A percentile compares a stretch with the other conserved stretches of the same genome.
Evolutionary conservation across 331 rosid genomes (phyloP).

Genomic region (Acacia concinna): DNA sequence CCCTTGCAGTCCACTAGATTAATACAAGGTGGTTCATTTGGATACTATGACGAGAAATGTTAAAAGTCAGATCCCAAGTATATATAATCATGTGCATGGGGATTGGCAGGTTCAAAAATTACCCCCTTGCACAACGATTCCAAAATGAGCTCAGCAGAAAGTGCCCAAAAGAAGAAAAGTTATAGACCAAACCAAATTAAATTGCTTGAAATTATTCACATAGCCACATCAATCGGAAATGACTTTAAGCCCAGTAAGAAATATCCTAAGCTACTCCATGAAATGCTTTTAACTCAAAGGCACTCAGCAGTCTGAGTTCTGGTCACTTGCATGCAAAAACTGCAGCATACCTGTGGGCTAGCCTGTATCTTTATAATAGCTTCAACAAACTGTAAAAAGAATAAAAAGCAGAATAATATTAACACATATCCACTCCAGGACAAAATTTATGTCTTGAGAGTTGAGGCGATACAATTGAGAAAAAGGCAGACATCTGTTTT

Average conservation of each 20-base stretch:
- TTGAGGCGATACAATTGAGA: background rate
- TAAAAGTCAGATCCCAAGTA: constrained; percentile 15
- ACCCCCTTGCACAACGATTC: background rate
- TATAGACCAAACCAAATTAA: background rate
- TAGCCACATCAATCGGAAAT: constrained; percentile 3
- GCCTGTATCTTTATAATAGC: constrained; percentile 55
- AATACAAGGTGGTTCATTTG: constrained; percentile 61
- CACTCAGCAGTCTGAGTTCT: background rate
- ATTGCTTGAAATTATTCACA: constrained; percentile 19
- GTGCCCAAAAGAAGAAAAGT: background rate
- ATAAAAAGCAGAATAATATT: background rate
- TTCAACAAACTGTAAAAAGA: constrained; percentile 64
- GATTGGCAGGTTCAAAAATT: background rate
- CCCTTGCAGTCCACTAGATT: constrained; percentile 66
- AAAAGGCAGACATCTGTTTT: background rate
- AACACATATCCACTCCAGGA: background rate
- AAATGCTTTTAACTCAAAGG: background rate
- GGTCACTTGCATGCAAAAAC: background rate
- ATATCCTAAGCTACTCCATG: constrained; percentile 11
- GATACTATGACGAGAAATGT: constrained; percentile 51
- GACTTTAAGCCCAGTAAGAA: background rate
- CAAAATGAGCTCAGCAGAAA: background rate
- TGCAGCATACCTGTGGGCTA: constrained; percentile 51
- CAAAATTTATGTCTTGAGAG: background rate
- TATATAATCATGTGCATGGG: background rate